Conservation (phyloP, 371 early-diverging fungal species). For the Phascolomyces articulosus region DNA sequence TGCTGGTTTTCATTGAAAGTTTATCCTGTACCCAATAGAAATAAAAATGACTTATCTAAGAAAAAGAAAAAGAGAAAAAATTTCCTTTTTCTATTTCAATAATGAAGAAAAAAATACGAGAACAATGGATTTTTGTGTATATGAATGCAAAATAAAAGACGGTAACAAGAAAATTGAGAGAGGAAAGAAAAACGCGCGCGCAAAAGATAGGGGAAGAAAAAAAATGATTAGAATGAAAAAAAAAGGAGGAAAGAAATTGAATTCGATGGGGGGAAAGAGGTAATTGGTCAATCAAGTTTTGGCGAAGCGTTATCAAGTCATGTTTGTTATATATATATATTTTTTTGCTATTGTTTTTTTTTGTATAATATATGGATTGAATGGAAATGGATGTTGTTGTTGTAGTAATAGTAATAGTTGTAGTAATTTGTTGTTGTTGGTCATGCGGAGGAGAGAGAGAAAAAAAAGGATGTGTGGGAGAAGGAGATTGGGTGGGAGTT, state of each 20-base stretch:
- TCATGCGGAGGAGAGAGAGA: not conserved
- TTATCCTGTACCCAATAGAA: not conserved
- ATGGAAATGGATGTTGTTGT: no score
- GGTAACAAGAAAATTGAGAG: not conserved
- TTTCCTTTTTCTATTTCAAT: not conserved
- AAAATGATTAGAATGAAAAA: no score
- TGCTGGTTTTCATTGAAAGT: not conserved
- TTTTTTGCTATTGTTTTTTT: no score
- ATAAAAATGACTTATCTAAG: constrained; percentile 1
- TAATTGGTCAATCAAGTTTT: no score
- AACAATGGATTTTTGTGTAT: not conserved
- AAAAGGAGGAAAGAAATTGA: no score
- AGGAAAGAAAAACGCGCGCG: not conserved
- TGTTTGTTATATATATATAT: no score
- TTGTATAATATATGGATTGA: no score
- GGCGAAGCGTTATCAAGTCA: no score
- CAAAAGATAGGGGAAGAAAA: not conserved
- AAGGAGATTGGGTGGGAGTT: not conserved
- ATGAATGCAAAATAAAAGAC: constrained; percentile 5
- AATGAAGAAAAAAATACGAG: not conserved
- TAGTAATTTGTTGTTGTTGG: no score
- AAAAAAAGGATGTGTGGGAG: not conserved
- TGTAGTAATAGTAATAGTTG: no score
- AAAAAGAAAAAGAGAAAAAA: not conserved
- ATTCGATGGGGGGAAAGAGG: no score